Evolutionary conservation across 768 basidiomycete species (phyloP).

Genomic region (Tephrocybe sp.): DNA sequence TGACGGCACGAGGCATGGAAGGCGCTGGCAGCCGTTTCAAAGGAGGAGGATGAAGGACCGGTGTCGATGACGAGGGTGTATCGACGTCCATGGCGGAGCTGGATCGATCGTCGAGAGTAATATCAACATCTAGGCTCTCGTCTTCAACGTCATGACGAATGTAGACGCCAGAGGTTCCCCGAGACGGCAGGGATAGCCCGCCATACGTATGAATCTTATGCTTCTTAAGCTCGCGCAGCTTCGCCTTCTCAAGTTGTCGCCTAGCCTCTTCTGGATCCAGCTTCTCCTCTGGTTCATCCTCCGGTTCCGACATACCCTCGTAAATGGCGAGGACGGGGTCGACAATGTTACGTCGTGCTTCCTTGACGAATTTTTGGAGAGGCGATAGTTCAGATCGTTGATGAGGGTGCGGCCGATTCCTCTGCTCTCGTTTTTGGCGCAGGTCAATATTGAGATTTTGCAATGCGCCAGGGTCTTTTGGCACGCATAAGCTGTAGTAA

Average conservation of each 20-base stretch:
- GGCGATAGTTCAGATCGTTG: constrained; percentile 17
- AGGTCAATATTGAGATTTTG: constrained; percentile 41
- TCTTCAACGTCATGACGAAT: constrained; percentile 57
- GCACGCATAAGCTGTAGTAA: neutral
- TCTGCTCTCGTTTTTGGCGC: constrained; percentile 32
- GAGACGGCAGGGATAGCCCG: constrained; percentile 29
- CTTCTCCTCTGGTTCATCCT: constrained; percentile 35
- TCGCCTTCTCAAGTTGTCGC: constrained; percentile 45
- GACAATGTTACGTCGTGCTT: constrained; percentile 47
- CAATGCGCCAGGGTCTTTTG: constrained; percentile 53
- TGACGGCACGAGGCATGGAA: constrained; percentile 1
- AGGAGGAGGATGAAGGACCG: neutral
- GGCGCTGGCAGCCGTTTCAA: neutral
- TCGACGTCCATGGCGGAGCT: neutral
- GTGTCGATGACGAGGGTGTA: neutral
- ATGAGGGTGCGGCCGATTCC: constrained; percentile 7
- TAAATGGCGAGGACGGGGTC: constrained; percentile 43
- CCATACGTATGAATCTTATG: constrained; percentile 37
- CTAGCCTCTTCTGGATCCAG: constrained; percentile 39
- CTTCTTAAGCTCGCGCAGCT: constrained; percentile 56
- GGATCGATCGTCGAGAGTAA: constrained; percentile 34
- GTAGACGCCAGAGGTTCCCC: constrained; percentile 40
- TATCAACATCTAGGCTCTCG: constrained; percentile 60
- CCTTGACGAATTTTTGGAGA: constrained; percentile 21
- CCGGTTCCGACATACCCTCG: constrained; percentile 31